Evolutionary conservation across 495 filamentous ascomycete species (phyloP), one percentile per base, ranked within the genome.

Genomic region (Penicillium ucsense): DNA sequence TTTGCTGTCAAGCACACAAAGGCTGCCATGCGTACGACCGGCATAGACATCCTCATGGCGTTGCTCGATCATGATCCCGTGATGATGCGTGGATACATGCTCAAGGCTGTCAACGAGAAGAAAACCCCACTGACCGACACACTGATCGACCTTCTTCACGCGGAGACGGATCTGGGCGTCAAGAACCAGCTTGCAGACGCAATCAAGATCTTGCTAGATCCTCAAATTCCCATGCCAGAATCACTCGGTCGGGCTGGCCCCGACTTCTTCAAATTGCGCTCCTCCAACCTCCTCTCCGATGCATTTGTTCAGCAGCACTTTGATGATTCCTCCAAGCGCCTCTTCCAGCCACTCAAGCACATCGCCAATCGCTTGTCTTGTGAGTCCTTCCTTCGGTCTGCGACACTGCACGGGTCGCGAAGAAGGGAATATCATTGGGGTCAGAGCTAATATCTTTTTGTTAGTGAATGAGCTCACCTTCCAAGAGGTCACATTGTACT

Each of bases 121-220:
- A 79, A 84, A 56, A 82, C 80, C 32, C 89, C 92, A 3, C 72
- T 98, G 36, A 96, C 89, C 8, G 94, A 97, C 59, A 94, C 89
- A 4, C 70, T 98, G 29, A 95, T 98, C 48, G 92, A 95, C 53
- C 71, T 97, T 43, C 80, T 98, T 7, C 77, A 97, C 35, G 82
- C 88, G 2, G 94, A 98, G 64, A 81, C 83, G 4, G 92, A 98
- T 64, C 74, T 97, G 8, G 92, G 92, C 0, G 88, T 97, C 49
- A 95, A 95, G 70, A 89, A 88, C 30, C 94, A 97, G 60, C 84
- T 97, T 56, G 87, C 92, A 8, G 92, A 98, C 67, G 88, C 92
- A 29, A 85, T 98, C 61, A 96, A 94, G 65, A 83, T 97, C 12
- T 73, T 98, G 28, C 77, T 97, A 11, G 94, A 97, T 56, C 89